Base-by-base conservation (phyloP, 164 flowering plant genomes). In the Cinnamomum micranthum region DNA sequence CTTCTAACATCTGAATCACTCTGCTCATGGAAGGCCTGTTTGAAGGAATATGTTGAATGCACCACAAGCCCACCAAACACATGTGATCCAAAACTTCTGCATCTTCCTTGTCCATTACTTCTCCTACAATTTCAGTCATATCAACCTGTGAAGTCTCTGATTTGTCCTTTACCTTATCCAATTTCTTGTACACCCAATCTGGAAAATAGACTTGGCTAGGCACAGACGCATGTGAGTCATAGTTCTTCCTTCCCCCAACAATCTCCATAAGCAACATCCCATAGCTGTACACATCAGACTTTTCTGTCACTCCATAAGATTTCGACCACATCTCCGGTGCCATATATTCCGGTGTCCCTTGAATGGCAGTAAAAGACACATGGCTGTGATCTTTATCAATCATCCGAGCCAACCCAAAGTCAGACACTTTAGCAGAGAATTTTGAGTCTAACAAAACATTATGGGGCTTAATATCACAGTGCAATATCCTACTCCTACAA, bases 381-480 rank as follows among this genome's bases (percentile, higher is more conserved):
- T 35, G 66, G 35, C 71, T 74, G 15, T 62, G 60, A 14, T 70
- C 77, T 47, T 47, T 63, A 1, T 55, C 33, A 3, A 51, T 62
- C 65, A 81, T 41, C 28, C 64, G 71, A 1, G 76, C 80, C 4
- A 78, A 65, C 64, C 83, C 83, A 24, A 74, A 75, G 67, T 81
- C 78, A 0, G 78, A 76, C 41, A 78, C 69, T 28, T 77, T 80
- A 0, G 80, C 77, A 2, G n/a, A 72, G 24, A 68, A 80, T 24
- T 72, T 71, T 14, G 76, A 68, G 31, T 81, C 78, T 0, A 81
- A 72, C 19, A 81, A 71, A 27, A 77, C 70, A 69, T 76, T 77
- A 50, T 80, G 79, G 25, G 77, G 77, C 73, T 80, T 80, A 50
- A 81, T 75, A 59, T 81, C 83, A 70, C 76, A 76, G 51, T 81